Evolutionary conservation across 2,329 filamentous ascomycete species (phyloP).

Genomic region (Arthrobotrys conoides): DNA sequence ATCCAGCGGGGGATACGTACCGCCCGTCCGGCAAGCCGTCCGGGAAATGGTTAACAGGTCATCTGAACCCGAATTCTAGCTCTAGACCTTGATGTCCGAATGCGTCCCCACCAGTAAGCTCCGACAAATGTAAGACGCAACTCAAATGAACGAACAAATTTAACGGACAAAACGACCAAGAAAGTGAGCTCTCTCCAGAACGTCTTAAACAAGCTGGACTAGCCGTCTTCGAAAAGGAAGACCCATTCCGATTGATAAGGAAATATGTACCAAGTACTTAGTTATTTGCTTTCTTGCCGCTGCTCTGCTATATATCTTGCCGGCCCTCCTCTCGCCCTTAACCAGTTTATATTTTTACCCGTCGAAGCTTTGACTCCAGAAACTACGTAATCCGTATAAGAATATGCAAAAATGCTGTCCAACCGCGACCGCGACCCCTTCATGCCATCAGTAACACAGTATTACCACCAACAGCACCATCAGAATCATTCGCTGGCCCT

Average conservation of each 20-base stretch:
- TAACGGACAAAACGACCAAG: constrained; percentile 21
- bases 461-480: constrained; percentile 58
- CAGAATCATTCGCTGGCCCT: constrained; percentile 51
- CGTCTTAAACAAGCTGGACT: constrained; percentile 40
- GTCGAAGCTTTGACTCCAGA: constrained; percentile 18
- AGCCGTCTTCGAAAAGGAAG: constrained; percentile 14
- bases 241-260: constrained; percentile 14
- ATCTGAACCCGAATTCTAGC: constrained; percentile 29
- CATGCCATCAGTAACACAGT: constrained; percentile 60
- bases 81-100: constrained; percentile 47
- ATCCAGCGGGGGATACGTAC: constrained; percentile 7
- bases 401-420: constrained; percentile 59
- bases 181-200: constrained; percentile 38
- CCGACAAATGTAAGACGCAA: constrained; percentile 32
- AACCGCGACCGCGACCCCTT: constrained; percentile 61
- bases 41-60: constrained; percentile 7
- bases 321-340: constrained; percentile 20
- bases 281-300: background rate
- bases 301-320: constrained; percentile 20
- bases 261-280: constrained; percentile 5
- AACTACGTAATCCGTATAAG: constrained; percentile 26
- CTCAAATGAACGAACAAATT: constrained; percentile 17
- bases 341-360: constrained; percentile 6
- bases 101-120: constrained; percentile 60
- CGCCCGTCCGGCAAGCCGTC: constrained; percentile 20